A percentile compares a stretch with the other conserved stretches of the same genome.
Evolutionary conservation across 306 rosid genomes (phyloP).

Genomic region (Vicia villosa): DNA sequence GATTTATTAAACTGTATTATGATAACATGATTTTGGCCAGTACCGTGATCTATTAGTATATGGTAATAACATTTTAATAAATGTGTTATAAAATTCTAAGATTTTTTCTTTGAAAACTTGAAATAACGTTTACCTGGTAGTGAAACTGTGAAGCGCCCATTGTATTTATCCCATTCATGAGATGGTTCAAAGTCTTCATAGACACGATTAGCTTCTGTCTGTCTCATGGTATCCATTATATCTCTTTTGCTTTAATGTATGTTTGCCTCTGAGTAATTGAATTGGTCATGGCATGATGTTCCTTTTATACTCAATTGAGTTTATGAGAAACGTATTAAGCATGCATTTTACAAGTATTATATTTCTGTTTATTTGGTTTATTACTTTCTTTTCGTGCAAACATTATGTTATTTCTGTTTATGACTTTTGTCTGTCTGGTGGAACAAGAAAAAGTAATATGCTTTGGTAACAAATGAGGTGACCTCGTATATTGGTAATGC

Average conservation of each 20-base stretch:
- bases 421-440: constrained; percentile 13
- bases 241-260: constrained; percentile 16
- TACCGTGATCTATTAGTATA: no score
- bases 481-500: constrained; percentile 36
- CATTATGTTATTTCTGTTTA: constrained; percentile 18
- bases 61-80: no score
- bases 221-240: constrained; percentile 30
- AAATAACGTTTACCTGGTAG: constrained; percentile 53
- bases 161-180: constrained; percentile 46
- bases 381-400: constrained; percentile 48
- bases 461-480: constrained; percentile 36
- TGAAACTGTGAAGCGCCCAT: constrained; percentile 38
- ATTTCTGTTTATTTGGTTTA: constrained; percentile 16
- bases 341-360: constrained; percentile 15
- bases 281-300: neutral
- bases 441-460: constrained; percentile 44
- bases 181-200: constrained; percentile 57
- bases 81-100: no score
- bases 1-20: neutral
- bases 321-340: constrained; percentile 11
- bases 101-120: neutral
- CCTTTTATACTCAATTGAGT: constrained; percentile 36
- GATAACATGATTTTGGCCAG: neutral
- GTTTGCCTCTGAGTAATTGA: constrained; percentile 20
- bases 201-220: constrained; percentile 29